These are phyloP conservation scores for Malus hybrid DNA, from an alignment of 331 rosid species.

Conservation along the genomic window DNA sequence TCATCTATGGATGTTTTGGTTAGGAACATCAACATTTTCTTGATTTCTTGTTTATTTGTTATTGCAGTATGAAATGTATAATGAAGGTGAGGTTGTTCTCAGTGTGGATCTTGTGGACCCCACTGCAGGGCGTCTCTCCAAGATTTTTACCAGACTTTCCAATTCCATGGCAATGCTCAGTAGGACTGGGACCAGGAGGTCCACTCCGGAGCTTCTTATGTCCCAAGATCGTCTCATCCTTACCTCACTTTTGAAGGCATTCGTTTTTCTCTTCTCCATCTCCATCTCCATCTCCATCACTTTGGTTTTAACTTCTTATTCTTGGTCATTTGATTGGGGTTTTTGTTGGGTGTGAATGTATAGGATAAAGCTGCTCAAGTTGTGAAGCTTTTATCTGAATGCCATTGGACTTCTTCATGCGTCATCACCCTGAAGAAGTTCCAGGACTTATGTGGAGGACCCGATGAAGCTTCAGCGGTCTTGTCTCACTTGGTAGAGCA, in stretches of 20 bases:
- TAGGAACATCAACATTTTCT: neutral
- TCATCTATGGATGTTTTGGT: too few relatives aligned
- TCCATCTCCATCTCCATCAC: neutral
- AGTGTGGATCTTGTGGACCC: conserved; percentile 54
- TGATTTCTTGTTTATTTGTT: conserved; percentile 11
- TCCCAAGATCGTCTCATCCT: conserved; percentile 41
- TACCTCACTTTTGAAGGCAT: conserved; percentile 52
- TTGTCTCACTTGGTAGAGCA: conserved; percentile 58
- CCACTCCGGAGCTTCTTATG: conserved; percentile 17
- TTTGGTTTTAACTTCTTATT: neutral
- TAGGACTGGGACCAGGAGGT: conserved; percentile 1
- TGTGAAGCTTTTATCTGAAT: conserved; percentile 48
- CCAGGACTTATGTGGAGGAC: conserved; percentile 62
- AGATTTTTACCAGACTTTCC: conserved; percentile 36
- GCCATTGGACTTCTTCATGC: conserved; percentile 68
- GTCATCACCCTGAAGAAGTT: conserved; percentile 60
- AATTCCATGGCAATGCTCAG: conserved; percentile 22
- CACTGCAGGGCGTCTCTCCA: conserved; percentile 40
- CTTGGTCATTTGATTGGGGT: neutral
- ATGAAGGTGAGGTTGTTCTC: conserved; percentile 63
- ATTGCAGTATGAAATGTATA: conserved; percentile 62
- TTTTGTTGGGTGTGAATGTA: neutral
- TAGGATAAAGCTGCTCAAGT: conserved; percentile 67
- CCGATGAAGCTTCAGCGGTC: conserved; percentile 50
- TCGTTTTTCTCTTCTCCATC: neutral